Evolutionary conservation across 257 asterid genomes (phyloP).

Genomic region (Fraxinus quadrangulata): DNA sequence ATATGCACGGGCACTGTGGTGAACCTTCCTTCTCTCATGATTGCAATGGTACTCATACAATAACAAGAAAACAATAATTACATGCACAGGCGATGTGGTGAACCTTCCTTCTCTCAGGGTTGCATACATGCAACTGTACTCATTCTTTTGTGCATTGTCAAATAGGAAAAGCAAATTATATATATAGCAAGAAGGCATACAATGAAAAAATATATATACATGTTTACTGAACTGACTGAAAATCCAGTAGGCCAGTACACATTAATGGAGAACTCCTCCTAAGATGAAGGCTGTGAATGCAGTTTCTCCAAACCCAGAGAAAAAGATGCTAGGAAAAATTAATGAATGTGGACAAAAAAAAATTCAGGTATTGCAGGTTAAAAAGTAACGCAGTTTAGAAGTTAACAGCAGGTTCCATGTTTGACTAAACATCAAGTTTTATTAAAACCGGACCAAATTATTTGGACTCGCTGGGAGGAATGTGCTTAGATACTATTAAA

Average conservation of each 20-base stretch:
- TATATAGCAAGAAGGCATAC: neutral
- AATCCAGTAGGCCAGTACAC: neutral
- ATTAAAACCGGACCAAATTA: slow-evolving; percentile 1
- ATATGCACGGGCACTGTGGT: neutral
- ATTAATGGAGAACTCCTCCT: neutral
- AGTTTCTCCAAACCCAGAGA: neutral
- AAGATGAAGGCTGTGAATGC: neutral
- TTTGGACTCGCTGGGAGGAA: slow-evolving; percentile 3
- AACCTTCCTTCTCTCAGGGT: neutral
- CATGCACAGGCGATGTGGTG: neutral
- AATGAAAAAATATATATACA: neutral
- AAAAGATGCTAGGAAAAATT: neutral
- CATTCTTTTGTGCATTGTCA: neutral
- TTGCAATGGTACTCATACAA: neutral
- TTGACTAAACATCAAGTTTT: neutral
- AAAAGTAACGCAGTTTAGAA: too few relatives aligned
- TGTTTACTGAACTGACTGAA: neutral
- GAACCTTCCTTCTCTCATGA: too few relatives aligned
- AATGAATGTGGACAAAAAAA: neutral
- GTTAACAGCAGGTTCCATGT: slow-evolving; percentile 6
- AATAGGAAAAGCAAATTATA: neutral
- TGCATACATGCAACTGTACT: neutral
- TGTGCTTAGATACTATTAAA: neutral
- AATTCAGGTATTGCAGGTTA: neutral
- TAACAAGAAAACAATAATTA: slow-evolving; percentile 14